Conservation (phyloP, 78 protist genomes). For the Polysphondylium violaceum region DNA sequence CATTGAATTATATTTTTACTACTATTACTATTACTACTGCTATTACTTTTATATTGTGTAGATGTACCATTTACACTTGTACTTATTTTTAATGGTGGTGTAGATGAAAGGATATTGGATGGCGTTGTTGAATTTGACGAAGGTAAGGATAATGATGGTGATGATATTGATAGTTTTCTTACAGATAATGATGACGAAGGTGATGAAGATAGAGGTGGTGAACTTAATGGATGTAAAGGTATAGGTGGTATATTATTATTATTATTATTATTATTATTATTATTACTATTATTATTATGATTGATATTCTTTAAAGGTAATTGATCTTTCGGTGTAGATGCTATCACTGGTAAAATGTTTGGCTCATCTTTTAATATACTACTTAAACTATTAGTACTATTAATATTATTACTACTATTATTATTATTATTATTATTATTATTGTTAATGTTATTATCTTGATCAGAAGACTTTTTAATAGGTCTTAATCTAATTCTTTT, state of each 20-base stretch:
- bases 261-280: not conserved
- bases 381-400: too few relatives aligned
- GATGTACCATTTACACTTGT: not conserved
- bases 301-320: not conserved
- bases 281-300: not conserved
- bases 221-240: not conserved
- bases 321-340: not conserved
- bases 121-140: not conserved
- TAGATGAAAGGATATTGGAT: constrained; percentile 2
- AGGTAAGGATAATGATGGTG: not conserved
- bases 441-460: not conserved
- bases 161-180: not conserved
- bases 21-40: constrained; percentile 6
- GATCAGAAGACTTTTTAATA: not conserved
- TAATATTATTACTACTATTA: not conserved
- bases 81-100: not conserved
- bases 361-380: not conserved
- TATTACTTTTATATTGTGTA: not conserved
- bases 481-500: constrained; percentile 64
- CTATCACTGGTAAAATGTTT: not conserved
- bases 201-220: not conserved
- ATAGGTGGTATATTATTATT: not conserved
- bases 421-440: not conserved
- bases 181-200: not conserved
- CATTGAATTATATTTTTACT: constrained; percentile 35